Percentiles rank a stretch among this genome's conserved stretches.
phyloP scores from a whole-genome alignment of 345 rosid species.

The Cardiospermum halicacabum region DNA sequence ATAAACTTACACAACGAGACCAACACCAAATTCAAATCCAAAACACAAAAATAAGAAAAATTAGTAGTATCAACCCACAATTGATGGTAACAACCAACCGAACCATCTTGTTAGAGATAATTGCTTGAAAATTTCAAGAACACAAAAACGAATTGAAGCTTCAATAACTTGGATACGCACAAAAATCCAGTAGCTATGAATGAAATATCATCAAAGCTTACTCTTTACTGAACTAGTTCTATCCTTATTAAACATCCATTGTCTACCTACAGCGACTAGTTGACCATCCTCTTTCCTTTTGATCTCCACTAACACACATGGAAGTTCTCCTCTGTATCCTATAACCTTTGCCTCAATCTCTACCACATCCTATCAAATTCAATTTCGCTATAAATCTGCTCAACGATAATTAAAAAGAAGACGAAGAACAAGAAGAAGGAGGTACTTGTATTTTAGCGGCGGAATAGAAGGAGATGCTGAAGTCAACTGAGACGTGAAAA shows the following conservation, averaged over 20 bases:
- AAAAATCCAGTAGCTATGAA: too few species aligned
- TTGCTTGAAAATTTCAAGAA: neutral
- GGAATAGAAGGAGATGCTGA: neutral
- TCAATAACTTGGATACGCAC: too few species aligned
- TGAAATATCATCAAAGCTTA: too few species aligned
- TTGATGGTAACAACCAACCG: neutral
- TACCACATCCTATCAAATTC: conserved; percentile 50
- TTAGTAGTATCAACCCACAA: neutral
- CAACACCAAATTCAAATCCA: too few species aligned
- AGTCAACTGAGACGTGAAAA: neutral
- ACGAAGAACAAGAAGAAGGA: neutral
- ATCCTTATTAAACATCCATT: neutral
- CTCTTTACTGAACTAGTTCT: neutral
- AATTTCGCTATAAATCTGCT: neutral
- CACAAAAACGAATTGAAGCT: neutral
- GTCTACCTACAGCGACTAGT: conserved; percentile 27
- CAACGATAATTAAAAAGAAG: neutral
- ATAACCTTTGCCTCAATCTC: conserved; percentile 57
- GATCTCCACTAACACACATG: conserved; percentile 40
- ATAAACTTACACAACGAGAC: too few species aligned
- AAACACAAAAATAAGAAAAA: too few species aligned
- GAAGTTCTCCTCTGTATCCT: conserved; percentile 39
- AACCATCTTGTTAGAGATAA: too few species aligned
- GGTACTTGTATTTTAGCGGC: neutral
- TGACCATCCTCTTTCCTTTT: conserved; percentile 32